Evolutionary conservation across 2,329 filamentous ascomycete genomes (phyloP).

Genomic region (Pseudocercospora vitis): DNA sequence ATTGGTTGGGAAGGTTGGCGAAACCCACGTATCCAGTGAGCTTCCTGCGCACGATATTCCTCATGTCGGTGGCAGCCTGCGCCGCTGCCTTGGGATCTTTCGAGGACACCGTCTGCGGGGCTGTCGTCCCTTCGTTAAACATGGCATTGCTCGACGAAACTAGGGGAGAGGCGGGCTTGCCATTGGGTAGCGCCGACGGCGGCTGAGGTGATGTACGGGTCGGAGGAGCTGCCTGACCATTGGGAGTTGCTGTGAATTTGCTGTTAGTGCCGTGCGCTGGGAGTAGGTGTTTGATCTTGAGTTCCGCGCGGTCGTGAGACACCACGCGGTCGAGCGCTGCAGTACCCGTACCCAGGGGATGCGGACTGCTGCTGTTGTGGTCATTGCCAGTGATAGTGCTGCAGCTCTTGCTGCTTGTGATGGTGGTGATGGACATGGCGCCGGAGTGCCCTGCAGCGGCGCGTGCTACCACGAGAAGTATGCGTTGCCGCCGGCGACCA

Average conservation of each 20-base stretch:
- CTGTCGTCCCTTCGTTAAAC: constrained; percentile 49
- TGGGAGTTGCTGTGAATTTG: constrained; percentile 4
- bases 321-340: constrained; percentile 27
- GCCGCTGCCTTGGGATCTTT: constrained; percentile 62
- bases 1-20: constrained; percentile 98
- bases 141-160: constrained; percentile 61
- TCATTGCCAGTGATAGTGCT: constrained; percentile 19
- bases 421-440: constrained; percentile 27
- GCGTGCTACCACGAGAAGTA: constrained; percentile 21
- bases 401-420: constrained; percentile 17
- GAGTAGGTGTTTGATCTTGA: constrained; percentile 17
- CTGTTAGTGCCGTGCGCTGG: constrained; percentile 22
- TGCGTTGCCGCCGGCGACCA: constrained; percentile 19
- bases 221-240: constrained; percentile 36
- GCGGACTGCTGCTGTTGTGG: constrained; percentile 20
- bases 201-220: constrained; percentile 50
- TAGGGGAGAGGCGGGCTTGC: constrained; percentile 55
- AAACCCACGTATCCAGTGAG: constrained; percentile 98
- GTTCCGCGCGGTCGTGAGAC: constrained; percentile 28
- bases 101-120: constrained; percentile 61
- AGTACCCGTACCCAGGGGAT: constrained; percentile 22
- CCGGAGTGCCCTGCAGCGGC: constrained; percentile 13
- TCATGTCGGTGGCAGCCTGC: constrained; percentile 58
- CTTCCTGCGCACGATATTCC: constrained; percentile 97
- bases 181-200: constrained; percentile 44